Conservation (phyloP, 2,329 filamentous ascomycete species). For the Zasmidium citrigriseum region DNA sequence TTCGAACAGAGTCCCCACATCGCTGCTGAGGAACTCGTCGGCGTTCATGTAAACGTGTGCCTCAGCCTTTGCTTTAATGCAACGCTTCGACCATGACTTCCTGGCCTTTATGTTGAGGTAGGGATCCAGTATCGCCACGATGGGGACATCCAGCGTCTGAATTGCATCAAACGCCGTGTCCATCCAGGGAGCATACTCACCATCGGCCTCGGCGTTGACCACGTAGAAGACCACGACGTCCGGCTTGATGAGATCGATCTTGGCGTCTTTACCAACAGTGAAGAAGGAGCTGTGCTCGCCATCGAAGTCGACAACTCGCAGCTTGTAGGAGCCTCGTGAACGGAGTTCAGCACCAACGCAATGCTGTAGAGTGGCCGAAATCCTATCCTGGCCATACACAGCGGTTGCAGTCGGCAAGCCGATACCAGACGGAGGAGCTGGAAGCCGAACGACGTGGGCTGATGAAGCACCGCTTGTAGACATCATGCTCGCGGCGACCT, state of each 20-base stretch:
- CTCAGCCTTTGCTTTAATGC: background rate
- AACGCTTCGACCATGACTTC: background rate
- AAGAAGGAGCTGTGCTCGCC: conserved; percentile 16
- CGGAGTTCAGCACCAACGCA: conserved; percentile 20
- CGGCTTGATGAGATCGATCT: conserved; percentile 15
- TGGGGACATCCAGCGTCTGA: conserved; percentile 10
- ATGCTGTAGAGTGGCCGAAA: conserved; percentile 23
- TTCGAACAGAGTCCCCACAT: background rate
- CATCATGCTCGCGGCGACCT: conserved; percentile 13
- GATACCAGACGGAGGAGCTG: conserved; percentile 21
- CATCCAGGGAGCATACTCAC: background rate
- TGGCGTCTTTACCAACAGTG: conserved; percentile 18
- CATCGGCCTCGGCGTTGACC: background rate
- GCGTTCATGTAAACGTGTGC: background rate
- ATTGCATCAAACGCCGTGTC: conserved; percentile 9
- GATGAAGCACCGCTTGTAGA: background rate
- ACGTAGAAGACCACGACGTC: conserved; percentile 19
- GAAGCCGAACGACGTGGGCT: conserved; percentile 17
- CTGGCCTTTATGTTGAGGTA: background rate
- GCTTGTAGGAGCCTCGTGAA: conserved; percentile 6
- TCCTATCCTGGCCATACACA: conserved; percentile 15
- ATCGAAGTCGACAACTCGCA: conserved; percentile 18
- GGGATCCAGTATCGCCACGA: conserved; percentile 4
- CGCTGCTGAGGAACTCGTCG: background rate
- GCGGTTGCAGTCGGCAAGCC: conserved; percentile 13